Evolutionary conservation across 1,284 basidiomycete genomes (phyloP).

Genomic region (Pseudozyma hubeiensis): DNA sequence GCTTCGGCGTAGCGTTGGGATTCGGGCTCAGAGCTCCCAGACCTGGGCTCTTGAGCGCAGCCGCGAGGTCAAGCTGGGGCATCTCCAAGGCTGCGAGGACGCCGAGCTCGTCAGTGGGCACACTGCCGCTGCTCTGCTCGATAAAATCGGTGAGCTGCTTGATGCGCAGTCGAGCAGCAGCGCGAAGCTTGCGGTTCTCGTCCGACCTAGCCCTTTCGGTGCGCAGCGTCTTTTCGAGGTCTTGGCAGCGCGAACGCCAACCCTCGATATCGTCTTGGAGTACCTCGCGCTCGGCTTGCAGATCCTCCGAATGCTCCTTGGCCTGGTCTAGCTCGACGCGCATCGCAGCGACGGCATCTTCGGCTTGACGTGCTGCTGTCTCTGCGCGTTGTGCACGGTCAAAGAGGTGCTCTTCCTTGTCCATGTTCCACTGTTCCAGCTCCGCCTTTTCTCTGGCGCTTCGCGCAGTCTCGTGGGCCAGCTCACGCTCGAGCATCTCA

Average conservation of each 20-base stretch:
- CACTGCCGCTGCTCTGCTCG: slow-evolving; percentile 18
- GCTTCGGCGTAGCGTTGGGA: slow-evolving; percentile 14
- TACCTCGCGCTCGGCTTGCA: slow-evolving; percentile 64
- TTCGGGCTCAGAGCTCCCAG: slow-evolving; percentile 44
- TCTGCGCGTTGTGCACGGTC: slow-evolving; percentile 50
- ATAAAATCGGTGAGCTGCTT: slow-evolving; percentile 51
- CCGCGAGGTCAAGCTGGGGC: slow-evolving; percentile 37
- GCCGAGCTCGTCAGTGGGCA: slow-evolving; percentile 47
- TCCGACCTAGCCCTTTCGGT: slow-evolving; percentile 55
- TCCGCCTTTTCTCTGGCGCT: slow-evolving; percentile 49
- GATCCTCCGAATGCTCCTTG: slow-evolving; percentile 54
- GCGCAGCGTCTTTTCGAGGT: slow-evolving; percentile 59
- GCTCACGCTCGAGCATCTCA: slow-evolving; percentile 50
- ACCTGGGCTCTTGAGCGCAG: slow-evolving; percentile 47
- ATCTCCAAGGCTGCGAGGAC: slow-evolving; percentile 39
- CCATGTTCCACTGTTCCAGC: slow-evolving; percentile 55
- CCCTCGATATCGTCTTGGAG: slow-evolving; percentile 64
- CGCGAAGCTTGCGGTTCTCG: slow-evolving; percentile 47
- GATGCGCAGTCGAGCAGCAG: slow-evolving; percentile 49
- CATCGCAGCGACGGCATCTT: slow-evolving; percentile 22
- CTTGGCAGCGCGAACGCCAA: slow-evolving; percentile 63
- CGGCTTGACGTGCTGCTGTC: slow-evolving; percentile 20
- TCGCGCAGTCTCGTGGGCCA: slow-evolving; percentile 49
- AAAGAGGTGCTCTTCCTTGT: slow-evolving; percentile 52
- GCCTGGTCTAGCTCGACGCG: slow-evolving; percentile 33